A percentile compares a stretch with the other conserved stretches of the same genome.
Conservation (phyloP, 352 stramenopile genomes). For the Phytophthora pini region DNA sequence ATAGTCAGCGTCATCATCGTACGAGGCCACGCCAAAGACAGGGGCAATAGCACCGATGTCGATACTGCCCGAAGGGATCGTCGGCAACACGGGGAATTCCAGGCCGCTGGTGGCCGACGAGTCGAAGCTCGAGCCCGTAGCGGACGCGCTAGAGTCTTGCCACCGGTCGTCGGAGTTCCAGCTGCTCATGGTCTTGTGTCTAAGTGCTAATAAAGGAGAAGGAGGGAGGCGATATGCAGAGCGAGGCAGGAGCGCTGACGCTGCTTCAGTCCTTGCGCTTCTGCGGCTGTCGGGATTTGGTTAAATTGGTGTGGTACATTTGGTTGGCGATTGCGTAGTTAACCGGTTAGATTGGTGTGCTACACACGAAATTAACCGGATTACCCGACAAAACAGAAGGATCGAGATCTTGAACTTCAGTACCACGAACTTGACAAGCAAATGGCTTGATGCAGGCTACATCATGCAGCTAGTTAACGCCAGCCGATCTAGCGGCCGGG, state of each 20-base stretch:
- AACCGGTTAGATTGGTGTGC: slow-evolving; percentile 23
- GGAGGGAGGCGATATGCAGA: slow-evolving; percentile 7
- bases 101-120: slow-evolving; percentile 51
- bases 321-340: slow-evolving; percentile 8
- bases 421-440: too few relatives aligned
- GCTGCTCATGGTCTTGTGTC: slow-evolving; percentile 39
- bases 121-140: slow-evolving; percentile 51
- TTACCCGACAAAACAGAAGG: not conserved
- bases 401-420: slow-evolving; percentile 2
- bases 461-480: not conserved
- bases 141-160: slow-evolving; percentile 61
- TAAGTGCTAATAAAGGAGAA: slow-evolving; percentile 4
- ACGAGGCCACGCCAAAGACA: slow-evolving; percentile 84
- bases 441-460: not conserved
- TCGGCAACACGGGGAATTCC: slow-evolving; percentile 76
- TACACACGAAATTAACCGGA: slow-evolving; percentile 15
- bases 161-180: slow-evolving; percentile 83
- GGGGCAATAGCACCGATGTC: slow-evolving; percentile 86
- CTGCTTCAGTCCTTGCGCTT: slow-evolving; percentile 17
- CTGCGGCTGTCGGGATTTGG: slow-evolving; percentile 8
- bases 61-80: slow-evolving; percentile 78
- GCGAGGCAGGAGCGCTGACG: not conserved
- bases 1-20: slow-evolving; percentile 85
- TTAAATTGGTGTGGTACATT: not conserved
- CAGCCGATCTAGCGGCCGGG: slow-evolving; percentile 3